These are phyloP conservation scores for Nemania sp. DNA, from an alignment of 2,329 filamentous ascomycete species.

Conservation along the genomic window DNA sequence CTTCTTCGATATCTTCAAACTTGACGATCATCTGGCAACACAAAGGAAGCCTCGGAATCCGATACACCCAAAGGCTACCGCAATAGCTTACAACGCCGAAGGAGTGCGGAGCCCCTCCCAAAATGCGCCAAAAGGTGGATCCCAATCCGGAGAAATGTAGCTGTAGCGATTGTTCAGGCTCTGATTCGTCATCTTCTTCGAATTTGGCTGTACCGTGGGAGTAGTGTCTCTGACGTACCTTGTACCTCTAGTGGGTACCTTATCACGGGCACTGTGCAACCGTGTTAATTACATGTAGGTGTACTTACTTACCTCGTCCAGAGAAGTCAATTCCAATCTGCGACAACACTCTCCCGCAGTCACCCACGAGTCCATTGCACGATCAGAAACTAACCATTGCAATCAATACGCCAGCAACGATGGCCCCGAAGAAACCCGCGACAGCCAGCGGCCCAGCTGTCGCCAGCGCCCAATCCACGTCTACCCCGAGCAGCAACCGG, in stretches of 20 bases:
- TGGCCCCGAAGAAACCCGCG: slow-evolving; percentile 58
- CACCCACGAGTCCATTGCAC: slow-evolving; percentile 11
- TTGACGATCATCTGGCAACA: background rate
- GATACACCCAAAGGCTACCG: background rate
- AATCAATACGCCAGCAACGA: slow-evolving; percentile 34
- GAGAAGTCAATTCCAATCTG: slow-evolving; percentile 4
- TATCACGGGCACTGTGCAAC: too few species aligned
- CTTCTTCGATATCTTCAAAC: background rate
- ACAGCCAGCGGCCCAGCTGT: slow-evolving; percentile 35
- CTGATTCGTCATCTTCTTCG: slow-evolving; percentile 32
- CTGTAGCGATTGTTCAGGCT: slow-evolving; percentile 24
- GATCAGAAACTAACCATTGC: slow-evolving; percentile 7
- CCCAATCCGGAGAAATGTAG: slow-evolving; percentile 19
- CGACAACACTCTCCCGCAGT: slow-evolving; percentile 9
- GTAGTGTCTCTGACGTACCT: slow-evolving; percentile 41
- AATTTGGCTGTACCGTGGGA: slow-evolving; percentile 40
- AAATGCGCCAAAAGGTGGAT: slow-evolving; percentile 24
- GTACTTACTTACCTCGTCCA: background rate
- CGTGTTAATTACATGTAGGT: too few species aligned
- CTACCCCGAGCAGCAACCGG: slow-evolving; percentile 33
- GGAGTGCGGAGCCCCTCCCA: slow-evolving; percentile 25
- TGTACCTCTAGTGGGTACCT: too few species aligned
- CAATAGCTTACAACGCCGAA: slow-evolving; percentile 16
- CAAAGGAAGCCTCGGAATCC: slow-evolving; percentile 16
- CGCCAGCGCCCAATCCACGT: slow-evolving; percentile 31